These are phyloP conservation scores for Pelargonium hybrid DNA, from an alignment of 441 rosid species.

Conservation along the genomic window DNA sequence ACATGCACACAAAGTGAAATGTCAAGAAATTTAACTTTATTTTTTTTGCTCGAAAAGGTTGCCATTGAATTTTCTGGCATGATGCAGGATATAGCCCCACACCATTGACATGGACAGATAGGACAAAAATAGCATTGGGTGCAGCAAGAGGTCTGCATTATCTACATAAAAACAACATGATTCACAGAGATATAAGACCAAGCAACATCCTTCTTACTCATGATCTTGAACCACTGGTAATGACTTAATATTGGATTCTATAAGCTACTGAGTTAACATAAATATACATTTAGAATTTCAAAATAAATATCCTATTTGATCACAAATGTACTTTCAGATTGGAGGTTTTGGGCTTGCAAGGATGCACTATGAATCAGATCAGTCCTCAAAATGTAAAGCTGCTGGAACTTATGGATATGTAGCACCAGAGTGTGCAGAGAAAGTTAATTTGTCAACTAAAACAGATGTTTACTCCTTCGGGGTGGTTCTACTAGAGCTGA, in stretches of 20 bases:
- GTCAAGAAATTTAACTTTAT: neutral
- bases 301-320: neutral
- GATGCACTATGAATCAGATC: slow-evolving; percentile 12
- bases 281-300: neutral
- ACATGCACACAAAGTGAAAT: neutral
- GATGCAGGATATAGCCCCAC: slow-evolving; percentile 27
- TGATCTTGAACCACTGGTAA: slow-evolving; percentile 43
- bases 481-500: slow-evolving; percentile 37
- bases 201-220: slow-evolving; percentile 42
- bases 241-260: neutral
- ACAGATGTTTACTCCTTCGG: slow-evolving; percentile 53
- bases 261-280: neutral
- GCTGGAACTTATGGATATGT: slow-evolving; percentile 29
- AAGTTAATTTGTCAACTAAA: slow-evolving; percentile 25
- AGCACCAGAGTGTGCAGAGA: slow-evolving; percentile 41
- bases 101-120: slow-evolving; percentile 31
- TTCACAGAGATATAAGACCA: slow-evolving; percentile 51
- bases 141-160: slow-evolving; percentile 33
- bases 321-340: slow-evolving; percentile 21
- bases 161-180: slow-evolving; percentile 33
- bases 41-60: neutral
- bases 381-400: slow-evolving; percentile 21
- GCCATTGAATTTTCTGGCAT: slow-evolving; percentile 12
- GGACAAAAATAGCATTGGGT: slow-evolving; percentile 31
- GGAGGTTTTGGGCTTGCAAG: slow-evolving; percentile 40